Conservation (phyloP, 2,329 filamentous ascomycete genomes). For the Colletotrichum lupini region DNA sequence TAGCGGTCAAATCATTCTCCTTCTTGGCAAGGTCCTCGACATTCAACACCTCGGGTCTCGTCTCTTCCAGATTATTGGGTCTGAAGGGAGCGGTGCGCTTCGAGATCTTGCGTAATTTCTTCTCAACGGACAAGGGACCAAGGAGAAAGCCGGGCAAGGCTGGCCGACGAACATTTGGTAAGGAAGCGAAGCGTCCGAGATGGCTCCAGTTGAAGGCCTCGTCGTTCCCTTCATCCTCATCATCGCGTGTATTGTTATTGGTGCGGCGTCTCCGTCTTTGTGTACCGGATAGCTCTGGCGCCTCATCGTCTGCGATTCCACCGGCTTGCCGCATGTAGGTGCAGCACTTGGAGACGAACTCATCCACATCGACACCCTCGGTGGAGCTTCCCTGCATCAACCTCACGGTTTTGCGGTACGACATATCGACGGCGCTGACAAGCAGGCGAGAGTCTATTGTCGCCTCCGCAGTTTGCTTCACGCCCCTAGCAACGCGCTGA, state of each 20-base stretch:
- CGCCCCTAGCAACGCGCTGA: constrained; percentile 72
- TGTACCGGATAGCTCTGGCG: constrained; percentile 61
- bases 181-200: constrained; percentile 80
- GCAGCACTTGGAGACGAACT: constrained; percentile 91
- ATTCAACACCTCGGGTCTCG: constrained; percentile 81
- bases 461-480: constrained; percentile 91
- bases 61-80: constrained; percentile 74
- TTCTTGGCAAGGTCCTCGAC: constrained; percentile 81
- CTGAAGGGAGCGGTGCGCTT: constrained; percentile 79
- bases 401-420: constrained; percentile 80
- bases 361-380: constrained; percentile 86
- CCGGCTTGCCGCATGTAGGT: constrained; percentile 82
- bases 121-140: constrained; percentile 89
- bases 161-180: constrained; percentile 79
- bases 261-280: constrained; percentile 56
- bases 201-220: constrained; percentile 89
- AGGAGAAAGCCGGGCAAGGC: constrained; percentile 86
- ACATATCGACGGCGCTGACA: constrained; percentile 82
- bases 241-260: constrained; percentile 53
- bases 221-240: constrained; percentile 76
- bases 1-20: constrained; percentile 80
- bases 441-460: constrained; percentile 90
- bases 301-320: constrained; percentile 63
- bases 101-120: constrained; percentile 77
- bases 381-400: constrained; percentile 78